Base-by-base conservation (phyloP, 2,329 filamentous ascomycete species). In the Fusarium musae region DNA sequence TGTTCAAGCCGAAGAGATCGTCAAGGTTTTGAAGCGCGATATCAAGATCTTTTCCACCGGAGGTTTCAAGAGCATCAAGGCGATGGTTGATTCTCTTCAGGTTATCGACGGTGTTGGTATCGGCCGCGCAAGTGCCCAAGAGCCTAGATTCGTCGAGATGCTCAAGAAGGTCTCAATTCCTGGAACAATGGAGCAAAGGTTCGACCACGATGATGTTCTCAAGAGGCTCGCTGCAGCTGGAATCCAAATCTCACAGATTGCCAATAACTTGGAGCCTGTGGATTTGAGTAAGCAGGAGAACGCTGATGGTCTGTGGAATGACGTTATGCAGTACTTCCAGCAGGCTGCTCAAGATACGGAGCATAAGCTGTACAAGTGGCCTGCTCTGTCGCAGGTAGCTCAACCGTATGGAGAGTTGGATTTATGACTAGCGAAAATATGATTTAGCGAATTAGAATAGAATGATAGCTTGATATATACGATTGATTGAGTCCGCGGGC, bases 1-100 rank as follows among this genome's bases (percentile, higher is more conserved):
- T 57, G 85, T 87, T 0, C 89, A 90, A 47, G 88, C 88, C 1
- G 84, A 89, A 68, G 74, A 80, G 69, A 85, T 91, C 76, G 79
- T 84, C 39, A 73, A 73, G 52, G 61, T 30, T 10, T n/a, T 73
- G n/a, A 71, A 62, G 23, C 30, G 70, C 1, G 70, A 73, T 4
- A 62, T 70, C 9, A 73, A 61, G 30, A 46, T 73, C 11, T 73
- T 70, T 15, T 73, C 70, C 2, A 73, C 70, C 1, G 70, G 70
- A n/a, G 70, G 70, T 19, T 73, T 70, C 52, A 73, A 73, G 46
- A 56, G 56, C 0, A 15, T 61, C 1, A 61, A 56, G 36, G 70
- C 66, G 2, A 60, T 73, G 47, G 52, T 73, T 17, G 62, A 73
- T 53, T 73, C 70, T 2, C 70, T 73, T 16, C n/a, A 53, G 2